Base-by-base conservation (phyloP, 495 filamentous ascomycete genomes). In the Penicillium egyptiacum region DNA sequence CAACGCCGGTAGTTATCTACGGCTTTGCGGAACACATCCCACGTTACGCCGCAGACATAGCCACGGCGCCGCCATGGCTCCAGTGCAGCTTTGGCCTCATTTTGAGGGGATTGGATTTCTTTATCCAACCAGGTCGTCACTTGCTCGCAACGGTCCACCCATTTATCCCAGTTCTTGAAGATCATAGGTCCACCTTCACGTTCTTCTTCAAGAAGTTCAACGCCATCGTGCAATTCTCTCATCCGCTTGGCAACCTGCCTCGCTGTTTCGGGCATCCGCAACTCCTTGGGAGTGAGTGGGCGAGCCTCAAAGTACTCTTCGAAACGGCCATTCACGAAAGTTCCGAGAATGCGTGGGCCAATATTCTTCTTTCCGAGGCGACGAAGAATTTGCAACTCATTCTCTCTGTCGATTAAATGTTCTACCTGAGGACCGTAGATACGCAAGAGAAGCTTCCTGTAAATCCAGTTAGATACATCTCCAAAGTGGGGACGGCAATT, bases 241-340 rank as follows among this genome's bases (percentile, higher is more conserved):
- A 99, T 96, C 39, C 94, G 87, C 78, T 98, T 99, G n/a, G 94
- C 92, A 68, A 99, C 98, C 61, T 96, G 89, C 63, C 83, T 89
- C 37, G 89, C 92, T 0, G 89, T 96, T 30, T 88, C 87, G 2
- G 92, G 88, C 49, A 86, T 81, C 22, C 90, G 86, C 50, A 99
- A 73, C 65, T 96, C 91, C 10, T 81, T 74, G 3, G 87, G 78
- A 0, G 87, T 92, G 30, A 99, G 77, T 2, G 94, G 85, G 20
- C 80, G 78, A 0, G 95, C 90, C 65, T 96, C 81, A 62, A 94
- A 88, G 69, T 86, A 96, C 71, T 98, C 86, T 71, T 99, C 94
- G 60, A 99, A 98, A 19, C 94, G 86, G n/a, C 94, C 94, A 65
- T 99, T 99, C 9, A 76, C 78, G 67, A 99, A 99, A 3, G 91